Evolutionary conservation across 352 stramenopile genomes (phyloP), one percentile per base, ranked within the genome.

Genomic region (Phytophthora chlamydospora): DNA sequence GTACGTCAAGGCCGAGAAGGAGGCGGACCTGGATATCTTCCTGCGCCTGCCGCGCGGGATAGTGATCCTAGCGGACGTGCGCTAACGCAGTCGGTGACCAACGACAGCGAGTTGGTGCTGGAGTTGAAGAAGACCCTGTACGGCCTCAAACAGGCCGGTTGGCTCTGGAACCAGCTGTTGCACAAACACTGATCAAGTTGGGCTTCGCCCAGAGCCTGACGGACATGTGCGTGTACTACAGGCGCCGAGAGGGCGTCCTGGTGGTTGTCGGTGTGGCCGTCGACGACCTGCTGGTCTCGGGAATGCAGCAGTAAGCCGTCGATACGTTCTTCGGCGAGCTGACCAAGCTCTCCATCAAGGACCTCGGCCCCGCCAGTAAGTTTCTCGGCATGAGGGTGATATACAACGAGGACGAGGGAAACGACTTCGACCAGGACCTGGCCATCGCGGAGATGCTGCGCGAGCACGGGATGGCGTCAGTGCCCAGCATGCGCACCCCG

Each of bases 301-400:
- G 39, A 0, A 71, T 54, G 0, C 27, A 48, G 45, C 12, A 55
- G 11, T 1, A 0, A 4, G 47, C 32, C 0, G 47, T 70, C 1
- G 52, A 67, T 29, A 35, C 24, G 14, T 68, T 71, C 46, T 58
- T 60, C 34, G 14, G 7, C 2, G 51, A 59, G 17, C 52, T 78
- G 36, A 9, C 0, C 0, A 9, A 16, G 12, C 55, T 75, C 4
- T 46, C 62, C 3, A 19, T 79, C 10, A 80, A 83, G 46, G 56
- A 71, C 21, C 54, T 76, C 9, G 71, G 66, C 0, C 27, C 11
- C 3, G 67, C 40, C 1, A 32, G 53, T 17, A 71, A 73, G 3
- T 71, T 73, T 32, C 27, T 83, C 3, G 68, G 68, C 1, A 76
- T 76, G 36, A n/a, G 64, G 0, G 49, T 80, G 0, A 8, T 11